Conservation (phyloP, 2,329 filamentous ascomycete species). For the Ophiostoma tasmaniense region DNA sequence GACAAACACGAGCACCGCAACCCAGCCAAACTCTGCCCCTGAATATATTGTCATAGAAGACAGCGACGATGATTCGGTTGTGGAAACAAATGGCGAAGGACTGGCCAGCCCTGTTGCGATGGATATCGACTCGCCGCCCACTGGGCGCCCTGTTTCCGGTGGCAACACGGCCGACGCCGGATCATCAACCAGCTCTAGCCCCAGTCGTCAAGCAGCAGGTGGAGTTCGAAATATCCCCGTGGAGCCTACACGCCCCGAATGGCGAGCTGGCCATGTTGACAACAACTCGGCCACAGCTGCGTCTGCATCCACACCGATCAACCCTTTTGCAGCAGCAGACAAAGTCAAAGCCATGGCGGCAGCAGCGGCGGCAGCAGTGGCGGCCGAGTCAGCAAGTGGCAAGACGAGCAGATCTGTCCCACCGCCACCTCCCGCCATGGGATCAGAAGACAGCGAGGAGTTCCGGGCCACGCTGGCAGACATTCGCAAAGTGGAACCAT, state of each 20-base stretch:
- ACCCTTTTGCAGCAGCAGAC: conserved; percentile 17
- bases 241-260: conserved; percentile 51
- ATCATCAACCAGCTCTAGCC: not conserved
- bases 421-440: conserved; percentile 30
- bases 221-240: conserved; percentile 47
- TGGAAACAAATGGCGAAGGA: not conserved
- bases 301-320: not conserved
- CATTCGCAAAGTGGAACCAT: conserved; percentile 48
- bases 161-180: not conserved
- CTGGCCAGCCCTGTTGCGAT: conserved; percentile 49
- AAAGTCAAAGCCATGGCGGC: conserved; percentile 21
- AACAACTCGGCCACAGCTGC: conserved; percentile 16
- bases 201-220: conserved; percentile 24
- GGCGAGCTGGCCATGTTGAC: conserved; percentile 44
- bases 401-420: not conserved
- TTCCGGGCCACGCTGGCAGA: conserved; percentile 47
- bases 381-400: not conserved
- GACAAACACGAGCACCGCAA: conserved; percentile 8
- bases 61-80: conserved; percentile 24
- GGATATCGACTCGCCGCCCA: conserved; percentile 53
- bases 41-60: conserved; percentile 33
- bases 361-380: conserved; percentile 7
- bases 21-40: not conserved
- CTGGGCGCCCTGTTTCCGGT: conserved; percentile 17
- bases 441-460: conserved; percentile 49